Conservation (phyloP, 2,329 filamentous ascomycete species). For the Dryadomyces sulphureus region DNA sequence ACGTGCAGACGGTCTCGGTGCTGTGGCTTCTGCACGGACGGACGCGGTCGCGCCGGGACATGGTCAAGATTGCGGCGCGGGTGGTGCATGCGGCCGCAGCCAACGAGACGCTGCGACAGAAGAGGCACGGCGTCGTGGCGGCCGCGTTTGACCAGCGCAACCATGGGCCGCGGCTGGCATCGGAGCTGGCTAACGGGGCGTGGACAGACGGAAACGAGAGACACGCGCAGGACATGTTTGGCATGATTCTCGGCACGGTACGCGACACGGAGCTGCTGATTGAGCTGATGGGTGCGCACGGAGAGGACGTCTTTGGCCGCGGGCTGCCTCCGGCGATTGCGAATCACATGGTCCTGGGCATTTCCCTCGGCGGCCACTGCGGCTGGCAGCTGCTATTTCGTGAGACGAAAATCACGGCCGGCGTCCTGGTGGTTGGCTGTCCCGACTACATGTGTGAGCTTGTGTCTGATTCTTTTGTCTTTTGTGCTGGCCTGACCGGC, state of each 20-base stretch:
- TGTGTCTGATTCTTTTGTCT: neutral
- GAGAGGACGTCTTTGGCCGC: neutral
- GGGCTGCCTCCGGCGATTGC: constrained; percentile 1
- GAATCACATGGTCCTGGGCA: constrained; percentile 58
- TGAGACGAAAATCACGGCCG: constrained; percentile 66
- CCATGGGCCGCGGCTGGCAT: constrained; percentile 62
- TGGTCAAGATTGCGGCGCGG: constrained; percentile 60
- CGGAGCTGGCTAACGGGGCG: constrained; percentile 53
- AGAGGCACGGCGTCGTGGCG: constrained; percentile 51
- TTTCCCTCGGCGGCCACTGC: constrained; percentile 76
- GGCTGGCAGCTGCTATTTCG: constrained; percentile 72
- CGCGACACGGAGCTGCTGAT: constrained; percentile 63
- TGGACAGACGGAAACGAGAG: constrained; percentile 67
- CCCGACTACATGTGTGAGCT: constrained; percentile 62
- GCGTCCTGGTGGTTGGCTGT: constrained; percentile 71
- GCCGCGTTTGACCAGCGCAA: constrained; percentile 87
- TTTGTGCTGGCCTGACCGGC: neutral
- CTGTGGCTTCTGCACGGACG: constrained; percentile 90
- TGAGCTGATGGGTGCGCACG: constrained; percentile 52
- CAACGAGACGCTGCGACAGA: constrained; percentile 53
- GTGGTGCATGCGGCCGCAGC: constrained; percentile 41
- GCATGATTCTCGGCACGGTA: constrained; percentile 56
- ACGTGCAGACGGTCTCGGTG: constrained; percentile 47
- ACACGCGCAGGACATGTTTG: constrained; percentile 90
- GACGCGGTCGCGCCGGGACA: constrained; percentile 52